Evolutionary conservation across 768 basidiomycete species (phyloP).

Genomic region (Phaeolepiota aurea): DNA sequence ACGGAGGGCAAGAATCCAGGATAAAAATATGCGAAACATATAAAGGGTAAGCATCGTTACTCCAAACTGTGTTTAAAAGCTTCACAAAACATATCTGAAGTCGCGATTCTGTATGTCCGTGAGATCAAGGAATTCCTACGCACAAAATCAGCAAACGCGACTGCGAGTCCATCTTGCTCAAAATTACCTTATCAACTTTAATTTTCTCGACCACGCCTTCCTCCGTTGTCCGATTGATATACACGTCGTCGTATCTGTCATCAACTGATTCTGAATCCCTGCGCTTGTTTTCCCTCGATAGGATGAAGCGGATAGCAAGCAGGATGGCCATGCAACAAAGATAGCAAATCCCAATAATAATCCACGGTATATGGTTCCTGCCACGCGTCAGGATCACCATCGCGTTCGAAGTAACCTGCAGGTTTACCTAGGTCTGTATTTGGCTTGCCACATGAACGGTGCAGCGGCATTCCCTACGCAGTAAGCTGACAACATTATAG

Average conservation of each 20-base stretch:
- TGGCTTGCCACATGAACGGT: slow-evolving; percentile 73
- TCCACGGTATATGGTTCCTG: slow-evolving; percentile 73
- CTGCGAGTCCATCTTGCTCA: background rate
- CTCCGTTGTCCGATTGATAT: slow-evolving; percentile 40
- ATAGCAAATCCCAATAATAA: slow-evolving; percentile 63
- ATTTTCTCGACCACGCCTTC: slow-evolving; percentile 47
- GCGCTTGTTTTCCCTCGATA: slow-evolving; percentile 53
- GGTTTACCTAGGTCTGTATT: slow-evolving; percentile 54
- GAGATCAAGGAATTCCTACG: slow-evolving; percentile 62
- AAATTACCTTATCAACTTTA: slow-evolving; percentile 59
- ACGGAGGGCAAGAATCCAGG: too few relatives aligned
- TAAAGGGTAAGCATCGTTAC: too few relatives aligned
- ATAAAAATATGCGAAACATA: too few relatives aligned
- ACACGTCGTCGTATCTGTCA: slow-evolving; percentile 52
- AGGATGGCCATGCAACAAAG: slow-evolving; percentile 36
- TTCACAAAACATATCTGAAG: slow-evolving; percentile 60
- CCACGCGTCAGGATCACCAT: background rate
- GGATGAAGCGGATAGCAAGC: slow-evolving; percentile 41
- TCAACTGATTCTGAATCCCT: slow-evolving; percentile 50
- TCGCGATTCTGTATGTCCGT: slow-evolving; percentile 68
- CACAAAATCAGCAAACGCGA: slow-evolving; percentile 1
- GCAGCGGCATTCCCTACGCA: slow-evolving; percentile 55
- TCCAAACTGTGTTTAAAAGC: too few relatives aligned
- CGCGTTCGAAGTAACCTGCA: too few relatives aligned
- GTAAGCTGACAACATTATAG: slow-evolving; percentile 68